Conservation (phyloP, 148 eudicot genomes). For the Limonium bicolor region DNA sequence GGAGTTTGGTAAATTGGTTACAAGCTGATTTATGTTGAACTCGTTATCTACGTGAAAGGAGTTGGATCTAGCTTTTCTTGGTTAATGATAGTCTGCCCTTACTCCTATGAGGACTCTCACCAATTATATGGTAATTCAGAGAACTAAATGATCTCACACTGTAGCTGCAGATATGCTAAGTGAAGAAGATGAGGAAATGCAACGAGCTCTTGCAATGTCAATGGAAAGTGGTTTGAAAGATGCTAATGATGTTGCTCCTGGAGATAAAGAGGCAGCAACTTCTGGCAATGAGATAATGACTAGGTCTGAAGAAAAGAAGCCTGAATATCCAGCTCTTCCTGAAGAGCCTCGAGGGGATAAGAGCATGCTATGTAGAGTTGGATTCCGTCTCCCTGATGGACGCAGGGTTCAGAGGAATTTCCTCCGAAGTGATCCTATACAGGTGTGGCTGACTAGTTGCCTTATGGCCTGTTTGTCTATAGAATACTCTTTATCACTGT, state of each 20-base stretch:
- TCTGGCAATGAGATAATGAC: constrained; percentile 20
- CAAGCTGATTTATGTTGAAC: too few species aligned
- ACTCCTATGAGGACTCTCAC: too few species aligned
- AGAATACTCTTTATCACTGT: not conserved
- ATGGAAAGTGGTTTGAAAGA: constrained; percentile 43
- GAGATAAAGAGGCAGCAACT: constrained; percentile 14
- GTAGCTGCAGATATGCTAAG: constrained; percentile 27
- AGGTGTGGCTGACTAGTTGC: constrained; percentile 30
- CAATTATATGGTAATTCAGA: too few species aligned
- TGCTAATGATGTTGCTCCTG: constrained; percentile 12
- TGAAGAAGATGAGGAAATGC: constrained; percentile 63
- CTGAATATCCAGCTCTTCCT: constrained; percentile 71
- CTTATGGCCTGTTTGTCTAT: not conserved
- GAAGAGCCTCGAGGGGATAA: constrained; percentile 78
- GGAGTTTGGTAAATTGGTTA: too few species aligned
- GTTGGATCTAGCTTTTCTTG: not conserved
- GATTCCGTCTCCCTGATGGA: constrained; percentile 91
- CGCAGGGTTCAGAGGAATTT: constrained; percentile 88
- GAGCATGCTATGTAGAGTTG: constrained; percentile 68
- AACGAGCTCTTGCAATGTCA: constrained; percentile 61
- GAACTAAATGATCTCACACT: too few species aligned
- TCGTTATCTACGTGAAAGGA: not conserved
- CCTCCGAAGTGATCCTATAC: constrained; percentile 59
- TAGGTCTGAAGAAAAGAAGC: constrained; percentile 19
- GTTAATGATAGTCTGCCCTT: too few species aligned